Evolutionary conservation across 495 filamentous ascomycete genomes (phyloP).

Genomic region (Talaromyces wortmannii): DNA sequence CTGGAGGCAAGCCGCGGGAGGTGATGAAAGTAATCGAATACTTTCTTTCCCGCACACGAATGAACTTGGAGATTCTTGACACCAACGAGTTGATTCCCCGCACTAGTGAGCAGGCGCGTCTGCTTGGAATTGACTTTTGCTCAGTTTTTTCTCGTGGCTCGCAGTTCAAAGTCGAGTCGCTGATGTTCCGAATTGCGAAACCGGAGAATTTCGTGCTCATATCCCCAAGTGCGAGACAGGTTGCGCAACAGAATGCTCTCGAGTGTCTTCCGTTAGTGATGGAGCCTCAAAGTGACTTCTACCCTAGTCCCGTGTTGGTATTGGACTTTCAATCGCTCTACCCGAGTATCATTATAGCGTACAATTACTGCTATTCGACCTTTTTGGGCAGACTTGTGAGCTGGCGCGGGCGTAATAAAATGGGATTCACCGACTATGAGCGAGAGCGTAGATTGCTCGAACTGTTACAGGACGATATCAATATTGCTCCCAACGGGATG

Average conservation of each 20-base stretch:
- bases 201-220: slow-evolving; percentile 89
- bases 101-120: slow-evolving; percentile 89
- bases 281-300: slow-evolving; percentile 95
- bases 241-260: slow-evolving; percentile 88
- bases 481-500: slow-evolving; percentile 92
- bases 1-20: slow-evolving; percentile 56
- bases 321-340: slow-evolving; percentile 96
- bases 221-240: slow-evolving; percentile 85
- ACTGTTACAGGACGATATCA: slow-evolving; percentile 79
- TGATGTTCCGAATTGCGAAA: slow-evolving; percentile 98
- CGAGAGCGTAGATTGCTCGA: slow-evolving; percentile 67
- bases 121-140: slow-evolving; percentile 93
- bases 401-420: slow-evolving; percentile 89
- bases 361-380: slow-evolving; percentile 99
- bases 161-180: slow-evolving; percentile 96
- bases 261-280: slow-evolving; percentile 95
- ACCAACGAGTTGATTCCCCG: slow-evolving; percentile 81
- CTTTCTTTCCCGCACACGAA: slow-evolving; percentile 65
- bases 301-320: slow-evolving; percentile 81
- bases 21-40: slow-evolving; percentile 73
- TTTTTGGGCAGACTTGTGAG: slow-evolving; percentile 78
- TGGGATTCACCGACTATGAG: slow-evolving; percentile 85
- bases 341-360: slow-evolving; percentile 97
- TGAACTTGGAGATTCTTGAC: slow-evolving; percentile 88
- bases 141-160: slow-evolving; percentile 91